These are phyloP conservation scores for Saksenaea vasiformis DNA, from an alignment of 371 early-diverging fungal species.

Conservation along the genomic window DNA sequence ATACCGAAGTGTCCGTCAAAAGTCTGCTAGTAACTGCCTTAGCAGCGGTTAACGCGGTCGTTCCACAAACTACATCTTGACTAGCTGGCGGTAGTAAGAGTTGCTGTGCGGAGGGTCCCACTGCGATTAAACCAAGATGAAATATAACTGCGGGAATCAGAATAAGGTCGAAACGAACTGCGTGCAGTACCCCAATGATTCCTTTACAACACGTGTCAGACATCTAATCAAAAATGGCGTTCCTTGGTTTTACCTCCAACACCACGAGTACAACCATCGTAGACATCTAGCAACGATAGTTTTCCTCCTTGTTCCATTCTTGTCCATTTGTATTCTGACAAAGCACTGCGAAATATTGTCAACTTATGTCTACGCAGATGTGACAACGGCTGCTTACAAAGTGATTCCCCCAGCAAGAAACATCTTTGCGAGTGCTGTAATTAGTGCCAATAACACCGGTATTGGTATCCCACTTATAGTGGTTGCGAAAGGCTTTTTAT, in stretches of 20 bases:
- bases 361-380: not conserved
- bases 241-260: conserved; percentile 18
- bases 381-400: conserved; percentile 17
- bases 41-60: not conserved
- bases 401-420: conserved; percentile 30
- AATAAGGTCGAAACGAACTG: conserved; percentile 19
- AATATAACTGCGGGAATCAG: conserved; percentile 24
- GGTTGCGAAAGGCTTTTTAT: conserved; percentile 24
- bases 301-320: conserved; percentile 15
- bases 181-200: conserved; percentile 11
- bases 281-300: conserved; percentile 23
- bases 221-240: not conserved
- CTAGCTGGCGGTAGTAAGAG: not conserved
- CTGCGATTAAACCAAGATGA: conserved; percentile 24
- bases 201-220: conserved; percentile 7
- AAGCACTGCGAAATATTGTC: conserved; percentile 12
- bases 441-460: conserved; percentile 21
- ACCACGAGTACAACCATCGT: conserved; percentile 36
- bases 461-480: conserved; percentile 21
- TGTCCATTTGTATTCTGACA: conserved; percentile 36
- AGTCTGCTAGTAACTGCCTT: not conserved
- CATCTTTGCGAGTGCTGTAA: conserved; percentile 19
- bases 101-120: conserved; percentile 26
- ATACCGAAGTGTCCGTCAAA: not conserved
- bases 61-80: not conserved